Evolutionary conservation across 495 filamentous ascomycete genomes (phyloP), one percentile per base, ranked within the genome.

Genomic region (Achaetomiella virescens): DNA sequence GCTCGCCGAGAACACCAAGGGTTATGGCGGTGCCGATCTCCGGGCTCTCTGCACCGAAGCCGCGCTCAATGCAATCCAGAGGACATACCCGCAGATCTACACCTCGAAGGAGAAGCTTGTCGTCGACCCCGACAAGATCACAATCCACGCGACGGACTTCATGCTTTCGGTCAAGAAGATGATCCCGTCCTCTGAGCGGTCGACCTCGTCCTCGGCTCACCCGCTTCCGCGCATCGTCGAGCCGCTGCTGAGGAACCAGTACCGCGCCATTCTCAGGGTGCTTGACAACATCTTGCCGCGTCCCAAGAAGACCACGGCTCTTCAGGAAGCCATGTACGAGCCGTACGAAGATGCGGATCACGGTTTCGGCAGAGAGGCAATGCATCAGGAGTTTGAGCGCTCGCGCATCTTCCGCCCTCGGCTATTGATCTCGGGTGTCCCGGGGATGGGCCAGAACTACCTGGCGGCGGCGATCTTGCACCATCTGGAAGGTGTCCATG

Each of bases 91-190:
- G 9, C 95, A 98, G 65, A 95, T 98, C 46, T 98, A 98, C 75
- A 80, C 82, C 49, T 93, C 92, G 0, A 82, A 88, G 62, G 80
- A 95, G 66, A 97, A 97, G 71, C 85, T 97, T 29, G 69, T 91
- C 25, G 91, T 97, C 52, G 85, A 97, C 62, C 87, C 90, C 0
- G 81, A 82, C 48, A 87, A 79, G 56, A 92, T 98, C 61, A 82
- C 83, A 24, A 82, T 97, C 51, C 82, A 84, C 22, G 87, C 95
- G 14, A 91, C 91, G 59, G 93, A 98, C 67, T 97, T 98, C 66
- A 95, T 97, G 87, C 77, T 96, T 20, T 92, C 95, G 0, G 79
- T 95, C 66, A 96, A 96, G 70, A 96, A 92, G 67, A 89, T 97
- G 73, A 80, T 97, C 17, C 95, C 93, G 6, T 97, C 95, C 2